Percentiles rank a stretch among this genome's conserved stretches.
Evolutionary conservation across 345 rosid species (phyloP).

Genomic region (Salix brachista): DNA sequence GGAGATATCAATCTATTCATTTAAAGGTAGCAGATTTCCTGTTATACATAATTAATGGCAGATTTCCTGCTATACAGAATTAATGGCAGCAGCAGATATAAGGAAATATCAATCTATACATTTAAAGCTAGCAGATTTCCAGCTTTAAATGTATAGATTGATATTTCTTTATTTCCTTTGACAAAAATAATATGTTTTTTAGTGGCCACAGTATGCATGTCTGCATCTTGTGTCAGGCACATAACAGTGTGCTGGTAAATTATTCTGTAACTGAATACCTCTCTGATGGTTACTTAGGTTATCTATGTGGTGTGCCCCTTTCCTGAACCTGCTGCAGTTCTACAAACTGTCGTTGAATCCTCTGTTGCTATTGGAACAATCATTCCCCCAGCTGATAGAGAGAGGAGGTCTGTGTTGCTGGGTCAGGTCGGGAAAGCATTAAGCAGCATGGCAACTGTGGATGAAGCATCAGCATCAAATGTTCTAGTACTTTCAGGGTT

Average conservation of each 20-base stretch:
- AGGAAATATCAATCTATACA: too few species aligned
- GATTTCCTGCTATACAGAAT: too few species aligned
- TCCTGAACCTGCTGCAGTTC: slow-evolving; percentile 90
- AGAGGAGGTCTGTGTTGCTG: slow-evolving; percentile 57
- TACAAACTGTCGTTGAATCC: slow-evolving; percentile 79
- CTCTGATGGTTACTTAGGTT: slow-evolving; percentile 43
- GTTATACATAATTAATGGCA: too few species aligned
- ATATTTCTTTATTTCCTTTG: too few species aligned
- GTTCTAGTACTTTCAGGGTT: slow-evolving; percentile 83
- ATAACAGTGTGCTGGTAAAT: background rate
- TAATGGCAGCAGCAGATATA: too few species aligned
- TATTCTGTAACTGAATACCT: background rate
- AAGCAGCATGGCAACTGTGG: slow-evolving; percentile 75
- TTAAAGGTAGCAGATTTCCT: too few species aligned
- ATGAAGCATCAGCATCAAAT: slow-evolving; percentile 81
- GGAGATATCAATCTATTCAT: too few species aligned
- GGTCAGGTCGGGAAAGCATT: slow-evolving; percentile 88
- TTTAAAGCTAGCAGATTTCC: too few species aligned
- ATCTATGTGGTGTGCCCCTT: slow-evolving; percentile 98
- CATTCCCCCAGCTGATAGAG: slow-evolving; percentile 59
- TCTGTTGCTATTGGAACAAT: slow-evolving; percentile 83
- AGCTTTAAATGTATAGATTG: too few species aligned
- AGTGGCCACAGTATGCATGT: background rate
- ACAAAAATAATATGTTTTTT: background rate
- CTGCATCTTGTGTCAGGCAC: background rate